Conservation (phyloP, 2,329 filamentous ascomycete species). For the Cercospora zeae-maydis region DNA sequence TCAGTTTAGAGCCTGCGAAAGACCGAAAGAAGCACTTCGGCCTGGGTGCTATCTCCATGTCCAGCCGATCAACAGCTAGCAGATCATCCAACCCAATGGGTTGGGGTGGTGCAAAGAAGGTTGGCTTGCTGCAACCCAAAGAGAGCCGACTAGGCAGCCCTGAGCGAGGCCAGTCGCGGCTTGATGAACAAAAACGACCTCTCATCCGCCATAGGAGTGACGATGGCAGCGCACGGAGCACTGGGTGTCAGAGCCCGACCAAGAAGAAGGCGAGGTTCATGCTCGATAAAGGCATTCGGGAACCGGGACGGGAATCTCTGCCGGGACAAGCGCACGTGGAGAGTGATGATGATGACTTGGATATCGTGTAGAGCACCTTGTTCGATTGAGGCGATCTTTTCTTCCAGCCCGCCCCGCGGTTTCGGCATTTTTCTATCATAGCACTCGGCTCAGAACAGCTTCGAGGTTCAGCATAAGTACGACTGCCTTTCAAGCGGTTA, state of each 20-base stretch:
- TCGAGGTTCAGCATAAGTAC: slow-evolving; percentile 1
- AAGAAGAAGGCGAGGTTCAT: slow-evolving; percentile 50
- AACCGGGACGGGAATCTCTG: slow-evolving; percentile 48
- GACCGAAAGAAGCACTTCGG: slow-evolving; percentile 38
- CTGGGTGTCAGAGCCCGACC: slow-evolving; percentile 37
- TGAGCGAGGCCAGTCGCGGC: slow-evolving; percentile 34
- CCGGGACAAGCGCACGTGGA: slow-evolving; percentile 34
- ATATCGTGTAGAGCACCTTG: slow-evolving; percentile 41
- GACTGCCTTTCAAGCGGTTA: neutral
- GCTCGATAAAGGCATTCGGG: slow-evolving; percentile 47
- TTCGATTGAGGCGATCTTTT: neutral
- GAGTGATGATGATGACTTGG: slow-evolving; percentile 47
- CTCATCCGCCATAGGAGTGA: slow-evolving; percentile 23
- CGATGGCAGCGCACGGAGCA: slow-evolving; percentile 23
- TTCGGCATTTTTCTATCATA: neutral
- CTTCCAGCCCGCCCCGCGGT: neutral
- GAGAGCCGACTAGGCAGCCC: slow-evolving; percentile 24
- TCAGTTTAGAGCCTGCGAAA: slow-evolving; percentile 44
- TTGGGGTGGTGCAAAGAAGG: slow-evolving; percentile 47
- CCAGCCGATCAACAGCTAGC: slow-evolving; percentile 24
- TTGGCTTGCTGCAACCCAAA: slow-evolving; percentile 40
- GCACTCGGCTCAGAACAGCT: neutral
- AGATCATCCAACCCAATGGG: slow-evolving; percentile 42
- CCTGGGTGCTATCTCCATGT: slow-evolving; percentile 34
- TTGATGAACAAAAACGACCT: slow-evolving; percentile 19